Evolutionary conservation across 306 rosid genomes (phyloP).

Genomic region (Rubus parviflorus): DNA sequence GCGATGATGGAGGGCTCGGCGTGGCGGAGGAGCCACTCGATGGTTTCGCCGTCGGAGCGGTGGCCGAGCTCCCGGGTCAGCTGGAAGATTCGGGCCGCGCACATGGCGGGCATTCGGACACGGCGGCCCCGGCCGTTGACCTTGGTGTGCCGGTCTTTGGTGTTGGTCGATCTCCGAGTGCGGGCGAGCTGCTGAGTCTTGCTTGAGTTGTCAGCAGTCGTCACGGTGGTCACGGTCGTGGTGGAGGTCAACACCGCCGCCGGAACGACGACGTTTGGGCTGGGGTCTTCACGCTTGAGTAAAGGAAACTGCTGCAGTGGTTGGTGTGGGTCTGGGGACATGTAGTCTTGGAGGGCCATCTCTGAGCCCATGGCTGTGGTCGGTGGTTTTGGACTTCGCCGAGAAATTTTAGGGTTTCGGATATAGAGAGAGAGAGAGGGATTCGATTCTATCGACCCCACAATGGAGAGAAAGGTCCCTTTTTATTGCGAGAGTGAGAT

Average conservation of each 20-base stretch:
- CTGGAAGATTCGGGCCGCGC: conserved; percentile 90
- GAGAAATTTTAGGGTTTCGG: conserved; percentile 54
- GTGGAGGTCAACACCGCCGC: conserved; percentile 1
- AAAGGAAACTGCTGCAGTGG: not conserved
- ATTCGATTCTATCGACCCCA: conserved; percentile 53
- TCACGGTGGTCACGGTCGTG: conserved; percentile 2
- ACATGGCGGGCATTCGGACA: conserved; percentile 91
- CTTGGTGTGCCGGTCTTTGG: conserved; percentile 89
- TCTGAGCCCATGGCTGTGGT: conserved; percentile 45
- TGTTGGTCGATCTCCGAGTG: conserved; percentile 40
- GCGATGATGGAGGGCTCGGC: conserved; percentile 85
- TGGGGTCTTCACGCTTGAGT: conserved; percentile 24
- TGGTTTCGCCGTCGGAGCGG: conserved; percentile 96
- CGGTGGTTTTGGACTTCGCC: not conserved
- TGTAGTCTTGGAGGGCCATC: conserved; percentile 38
- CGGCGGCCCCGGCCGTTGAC: conserved; percentile 96
- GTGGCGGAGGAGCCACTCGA: conserved; percentile 92
- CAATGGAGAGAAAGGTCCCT: conserved; percentile 5
- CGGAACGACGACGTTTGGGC: conserved; percentile 16
- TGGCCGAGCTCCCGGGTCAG: conserved; percentile 92
- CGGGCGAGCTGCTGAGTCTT: conserved; percentile 18
- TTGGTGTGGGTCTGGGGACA: conserved; percentile 25
- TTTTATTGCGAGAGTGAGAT: not conserved
- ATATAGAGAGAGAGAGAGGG: conserved; percentile 12
- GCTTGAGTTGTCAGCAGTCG: not conserved